phyloP scores from a whole-genome alignment of 2,329 filamentous ascomycete genomes.

The Penicillium sp. region DNA sequence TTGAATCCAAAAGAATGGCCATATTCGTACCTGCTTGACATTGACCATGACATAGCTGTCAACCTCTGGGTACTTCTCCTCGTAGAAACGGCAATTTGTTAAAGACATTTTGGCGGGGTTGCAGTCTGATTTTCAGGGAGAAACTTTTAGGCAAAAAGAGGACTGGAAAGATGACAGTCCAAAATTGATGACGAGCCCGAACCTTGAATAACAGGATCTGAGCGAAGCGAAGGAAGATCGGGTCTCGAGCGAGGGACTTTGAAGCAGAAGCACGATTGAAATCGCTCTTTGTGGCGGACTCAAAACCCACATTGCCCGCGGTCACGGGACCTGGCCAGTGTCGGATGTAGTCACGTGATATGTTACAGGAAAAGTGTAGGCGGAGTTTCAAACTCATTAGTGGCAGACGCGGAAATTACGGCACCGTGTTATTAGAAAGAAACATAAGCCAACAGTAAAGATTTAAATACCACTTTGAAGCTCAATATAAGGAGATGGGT shows the following conservation, averaged over 20 bases:
- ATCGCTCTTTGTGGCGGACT: constrained; percentile 43
- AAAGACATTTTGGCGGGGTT: constrained; percentile 78
- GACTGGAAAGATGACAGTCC: constrained; percentile 20
- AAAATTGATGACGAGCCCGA: constrained; percentile 13
- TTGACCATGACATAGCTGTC: constrained; percentile 99
- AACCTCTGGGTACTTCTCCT: constrained; percentile 97
- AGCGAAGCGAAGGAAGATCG: constrained; percentile 18
- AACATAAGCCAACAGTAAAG: not conserved
- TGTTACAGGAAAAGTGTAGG: not conserved
- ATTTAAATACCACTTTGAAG: not conserved
- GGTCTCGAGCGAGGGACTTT: constrained; percentile 23
- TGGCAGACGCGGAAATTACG: too few species aligned
- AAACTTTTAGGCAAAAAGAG: constrained; percentile 12
- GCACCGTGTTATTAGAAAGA: not conserved
- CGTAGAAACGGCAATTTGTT: constrained; percentile 95
- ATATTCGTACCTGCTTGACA: constrained; percentile 78
- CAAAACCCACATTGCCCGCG: constrained; percentile 43
- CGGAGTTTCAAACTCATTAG: not conserved
- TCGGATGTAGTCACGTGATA: constrained; percentile 15
- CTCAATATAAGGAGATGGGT: not conserved
- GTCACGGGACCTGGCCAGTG: constrained; percentile 18
- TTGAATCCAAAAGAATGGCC: not conserved
- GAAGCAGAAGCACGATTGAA: constrained; percentile 35
- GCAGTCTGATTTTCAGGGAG: constrained; percentile 32
- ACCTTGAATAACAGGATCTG: constrained; percentile 14